Evolutionary conservation across 2,329 filamentous ascomycete species (phyloP).

Genomic region (Didymellaceae sp.): DNA sequence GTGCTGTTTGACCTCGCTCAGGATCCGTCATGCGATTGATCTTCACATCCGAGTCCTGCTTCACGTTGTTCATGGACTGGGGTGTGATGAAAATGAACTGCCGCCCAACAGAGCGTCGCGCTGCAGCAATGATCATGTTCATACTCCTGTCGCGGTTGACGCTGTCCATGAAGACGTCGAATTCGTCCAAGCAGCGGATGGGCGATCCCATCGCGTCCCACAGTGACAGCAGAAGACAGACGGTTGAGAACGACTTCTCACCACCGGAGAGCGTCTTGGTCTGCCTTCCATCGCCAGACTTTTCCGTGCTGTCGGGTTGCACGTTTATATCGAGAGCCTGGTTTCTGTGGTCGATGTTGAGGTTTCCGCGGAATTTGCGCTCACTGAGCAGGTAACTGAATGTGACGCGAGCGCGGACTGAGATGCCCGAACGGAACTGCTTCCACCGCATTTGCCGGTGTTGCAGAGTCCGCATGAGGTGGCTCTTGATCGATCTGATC

Average conservation of each 20-base stretch:
- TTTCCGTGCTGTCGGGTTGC: constrained; percentile 72
- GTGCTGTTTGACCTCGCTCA: constrained; percentile 57
- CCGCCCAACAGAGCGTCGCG: constrained; percentile 82
- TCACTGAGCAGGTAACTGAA: constrained; percentile 91
- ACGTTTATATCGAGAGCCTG: constrained; percentile 78
- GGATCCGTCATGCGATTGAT: constrained; percentile 72
- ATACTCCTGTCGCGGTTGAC: constrained; percentile 94
- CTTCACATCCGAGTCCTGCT: constrained; percentile 69
- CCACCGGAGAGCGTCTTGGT: constrained; percentile 94
- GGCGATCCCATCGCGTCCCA: constrained; percentile 99
- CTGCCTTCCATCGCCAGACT: constrained; percentile 73
- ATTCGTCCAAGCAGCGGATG: constrained; percentile 93
- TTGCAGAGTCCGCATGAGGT: constrained; percentile 66
- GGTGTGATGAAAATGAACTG: constrained; percentile 98
- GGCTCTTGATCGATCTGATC: constrained; percentile 29
- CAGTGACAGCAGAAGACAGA: constrained; percentile 87
- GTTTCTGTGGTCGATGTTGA: constrained; percentile 78
- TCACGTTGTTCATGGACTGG: constrained; percentile 70
- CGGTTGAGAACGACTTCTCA: constrained; percentile 97
- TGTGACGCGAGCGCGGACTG: constrained; percentile 80
- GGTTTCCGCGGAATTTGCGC: constrained; percentile 82
- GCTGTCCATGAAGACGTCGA: constrained; percentile 99
- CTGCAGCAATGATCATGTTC: constrained; percentile 88
- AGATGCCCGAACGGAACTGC: constrained; percentile 83
- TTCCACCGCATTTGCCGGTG: constrained; percentile 78